phyloP scores from a whole-genome alignment of 768 basidiomycete genomes.

The Favolaschia claudopus region DNA sequence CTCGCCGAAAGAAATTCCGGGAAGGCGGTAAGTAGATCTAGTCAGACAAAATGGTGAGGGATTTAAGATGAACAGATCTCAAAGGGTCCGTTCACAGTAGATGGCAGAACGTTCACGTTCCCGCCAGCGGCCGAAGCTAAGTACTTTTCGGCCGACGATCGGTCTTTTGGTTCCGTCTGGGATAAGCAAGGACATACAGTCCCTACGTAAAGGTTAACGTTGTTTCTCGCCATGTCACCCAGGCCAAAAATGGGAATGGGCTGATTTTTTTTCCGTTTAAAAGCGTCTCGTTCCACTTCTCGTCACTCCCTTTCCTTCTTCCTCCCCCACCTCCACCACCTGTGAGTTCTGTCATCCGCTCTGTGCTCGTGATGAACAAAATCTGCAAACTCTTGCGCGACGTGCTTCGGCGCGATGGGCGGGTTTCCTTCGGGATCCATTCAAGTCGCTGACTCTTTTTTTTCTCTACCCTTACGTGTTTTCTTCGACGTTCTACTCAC shows the following conservation, averaged over 20 bases:
- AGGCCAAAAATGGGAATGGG: constrained; percentile 3
- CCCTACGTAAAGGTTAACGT: too few relatives aligned
- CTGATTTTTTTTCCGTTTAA: constrained; percentile 7
- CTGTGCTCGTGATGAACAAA: constrained; percentile 47
- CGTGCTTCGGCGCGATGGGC: constrained; percentile 66
- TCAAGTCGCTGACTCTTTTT: constrained; percentile 74
- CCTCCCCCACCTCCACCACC: constrained; percentile 13
- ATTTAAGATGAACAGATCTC: too few relatives aligned
- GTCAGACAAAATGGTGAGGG: too few relatives aligned
- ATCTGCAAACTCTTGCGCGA: constrained; percentile 52
- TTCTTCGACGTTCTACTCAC: not conserved
- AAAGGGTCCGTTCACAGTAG: too few relatives aligned
- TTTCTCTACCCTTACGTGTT: too few relatives aligned
- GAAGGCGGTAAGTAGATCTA: too few relatives aligned
- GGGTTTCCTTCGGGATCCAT: constrained; percentile 77
- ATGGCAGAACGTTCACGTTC: too few relatives aligned
- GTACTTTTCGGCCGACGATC: too few relatives aligned
- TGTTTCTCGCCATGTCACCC: not conserved
- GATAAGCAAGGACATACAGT: too few relatives aligned
- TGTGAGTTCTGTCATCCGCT: constrained; percentile 37
- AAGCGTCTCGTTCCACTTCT: constrained; percentile 14
- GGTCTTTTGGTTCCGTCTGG: too few relatives aligned
- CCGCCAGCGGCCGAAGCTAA: too few relatives aligned
- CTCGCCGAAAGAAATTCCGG: too few relatives aligned
- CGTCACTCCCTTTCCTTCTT: constrained; percentile 4